Base-by-base conservation (phyloP, 208 protist species). In the Crithidia fasciculata region DNA sequence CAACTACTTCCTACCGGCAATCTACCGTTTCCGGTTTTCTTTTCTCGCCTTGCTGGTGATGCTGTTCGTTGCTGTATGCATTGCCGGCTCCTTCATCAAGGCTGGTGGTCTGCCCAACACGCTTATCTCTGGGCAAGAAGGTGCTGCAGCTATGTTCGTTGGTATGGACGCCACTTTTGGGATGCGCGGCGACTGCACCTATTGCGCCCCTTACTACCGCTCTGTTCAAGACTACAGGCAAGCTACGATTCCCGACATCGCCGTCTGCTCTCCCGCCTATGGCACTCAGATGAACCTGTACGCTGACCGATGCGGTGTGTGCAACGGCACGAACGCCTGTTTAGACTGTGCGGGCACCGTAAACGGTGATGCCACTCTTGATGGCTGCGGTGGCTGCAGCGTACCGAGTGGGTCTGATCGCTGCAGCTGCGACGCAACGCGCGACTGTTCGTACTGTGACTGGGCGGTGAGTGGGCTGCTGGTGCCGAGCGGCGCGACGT, bases 181-280 rank as follows among this genome's bases (percentile, higher is more conserved):
- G n/a, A 76, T 78, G 56, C 71, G 76, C 5, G 84, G 81, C 28
- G 56, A 28, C 41, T 89, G 81, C 79, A 76, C 61, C 36, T 83
- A 80, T 52, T 89, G 84, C 57, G 81, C 73, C 3, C 69, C 75
- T 10, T 89, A 89, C 69, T 89, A 89, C 78, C 43, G 47, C 16
- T 61, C 57, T 9, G 8, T 10, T 2, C 43, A 60, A 13, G 49
- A 63, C n/a, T 72, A 71, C 62, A 44, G 61, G 40, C 53, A 53
- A 37, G 63, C 83, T n/a, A 76, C 39, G 2, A 13, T 10, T 3
- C 4, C 13, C 9, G 76, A 81, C 36, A 43, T 77, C 16, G 18
- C 63, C 8, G 47, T 45, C 3, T 88, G 84, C 45, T 55, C 41
- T 36, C 45, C 57, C 5, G 49, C 72, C 49, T 54, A 69, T 37